phyloP scores from a whole-genome alignment of 768 basidiomycete genomes.

The Atractiella rhizophila region DNA sequence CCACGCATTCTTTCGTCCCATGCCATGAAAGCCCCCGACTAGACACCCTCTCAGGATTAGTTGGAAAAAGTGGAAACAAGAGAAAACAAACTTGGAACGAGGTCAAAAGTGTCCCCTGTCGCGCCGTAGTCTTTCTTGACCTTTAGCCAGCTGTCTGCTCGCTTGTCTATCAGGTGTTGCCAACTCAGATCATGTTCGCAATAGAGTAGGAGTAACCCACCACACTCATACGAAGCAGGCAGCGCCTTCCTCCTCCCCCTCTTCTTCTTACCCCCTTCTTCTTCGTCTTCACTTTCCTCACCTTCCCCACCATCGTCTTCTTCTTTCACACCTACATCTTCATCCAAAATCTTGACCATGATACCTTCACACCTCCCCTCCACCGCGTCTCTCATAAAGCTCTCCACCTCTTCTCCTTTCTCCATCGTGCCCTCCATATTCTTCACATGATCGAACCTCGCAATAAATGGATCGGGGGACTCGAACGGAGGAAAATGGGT shows the following conservation, averaged over 20 bases:
- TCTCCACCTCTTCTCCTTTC: constrained; percentile 34
- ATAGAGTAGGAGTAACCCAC: constrained; percentile 14
- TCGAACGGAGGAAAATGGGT: constrained; percentile 33
- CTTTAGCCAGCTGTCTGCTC: constrained; percentile 68
- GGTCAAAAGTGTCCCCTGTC: constrained; percentile 20
- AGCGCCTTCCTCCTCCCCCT: constrained; percentile 36
- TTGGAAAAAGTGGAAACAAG: constrained; percentile 21
- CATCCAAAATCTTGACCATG: constrained; percentile 74
- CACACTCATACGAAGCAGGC: constrained; percentile 63
- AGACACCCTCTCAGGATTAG: not conserved
- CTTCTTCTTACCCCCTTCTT: constrained; percentile 9
- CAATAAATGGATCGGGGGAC: constrained; percentile 27
- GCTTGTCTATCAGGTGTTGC: constrained; percentile 33
- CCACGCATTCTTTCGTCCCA: constrained; percentile 69
- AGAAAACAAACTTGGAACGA: too few relatives aligned
- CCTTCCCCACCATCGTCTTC: constrained; percentile 22
- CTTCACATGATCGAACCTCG: constrained; percentile 48
- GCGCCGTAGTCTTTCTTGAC: constrained; percentile 64
- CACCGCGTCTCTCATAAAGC: constrained; percentile 43
- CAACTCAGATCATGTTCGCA: too few relatives aligned
- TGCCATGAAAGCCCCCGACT: constrained; percentile 47
- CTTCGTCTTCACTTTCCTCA: constrained; percentile 19
- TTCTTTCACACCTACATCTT: constrained; percentile 19
- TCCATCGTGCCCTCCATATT: constrained; percentile 38
- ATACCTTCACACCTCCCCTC: constrained; percentile 63